phyloP scores from a whole-genome alignment of 1,139 yeast genomes.

The Candida sanyaensis region DNA sequence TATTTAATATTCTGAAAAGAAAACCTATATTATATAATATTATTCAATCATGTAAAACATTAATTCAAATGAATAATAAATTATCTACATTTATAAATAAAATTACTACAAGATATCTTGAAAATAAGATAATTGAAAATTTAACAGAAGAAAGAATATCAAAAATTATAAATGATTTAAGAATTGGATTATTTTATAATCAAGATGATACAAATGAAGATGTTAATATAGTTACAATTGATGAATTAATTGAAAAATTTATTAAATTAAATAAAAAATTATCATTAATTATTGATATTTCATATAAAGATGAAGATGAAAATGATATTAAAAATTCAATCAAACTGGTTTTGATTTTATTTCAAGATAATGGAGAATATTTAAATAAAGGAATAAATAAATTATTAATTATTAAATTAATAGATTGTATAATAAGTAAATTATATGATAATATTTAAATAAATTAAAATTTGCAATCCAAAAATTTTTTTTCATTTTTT shows the following conservation, averaged over 20 bases:
- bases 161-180: conserved; percentile 19
- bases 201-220: background rate
- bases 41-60: conserved; percentile 14
- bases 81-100: conserved; percentile 21
- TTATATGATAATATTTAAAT: conserved; percentile 31
- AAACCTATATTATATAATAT: conserved; percentile 30
- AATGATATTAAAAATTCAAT: background rate
- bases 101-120: conserved; percentile 16
- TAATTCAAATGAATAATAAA: conserved; percentile 14
- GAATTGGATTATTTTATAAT: conserved; percentile 22
- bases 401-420: conserved; percentile 28
- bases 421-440: conserved; percentile 32
- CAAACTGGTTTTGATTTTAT: conserved; percentile 8
- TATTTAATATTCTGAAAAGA: conserved; percentile 28
- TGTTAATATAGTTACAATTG: conserved; percentile 3
- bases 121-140: conserved; percentile 18
- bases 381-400: conserved; percentile 23
- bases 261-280: conserved; percentile 1
- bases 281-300: background rate
- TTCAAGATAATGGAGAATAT: conserved; percentile 6
- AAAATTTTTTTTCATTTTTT: background rate
- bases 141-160: conserved; percentile 22
- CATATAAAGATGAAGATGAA: conserved; percentile 3
- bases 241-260: conserved; percentile 8
- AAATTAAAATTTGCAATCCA: background rate